Base-by-base conservation (phyloP, 441 rosid species). In the Erodium moschatum region DNA sequence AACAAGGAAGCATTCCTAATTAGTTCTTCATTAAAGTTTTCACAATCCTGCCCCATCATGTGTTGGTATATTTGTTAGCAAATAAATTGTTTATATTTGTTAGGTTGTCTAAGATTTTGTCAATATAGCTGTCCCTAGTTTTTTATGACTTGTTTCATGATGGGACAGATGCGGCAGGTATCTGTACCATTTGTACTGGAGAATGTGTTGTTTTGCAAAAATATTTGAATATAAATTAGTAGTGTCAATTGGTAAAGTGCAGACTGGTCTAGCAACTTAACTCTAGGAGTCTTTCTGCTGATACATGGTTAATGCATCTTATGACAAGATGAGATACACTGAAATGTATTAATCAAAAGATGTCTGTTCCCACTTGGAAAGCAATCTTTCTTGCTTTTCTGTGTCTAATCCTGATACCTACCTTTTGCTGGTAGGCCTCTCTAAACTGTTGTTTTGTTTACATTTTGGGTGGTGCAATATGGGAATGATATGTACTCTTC, bases 251-350 rank as follows among this genome's bases (percentile, higher is more conserved):
- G 11, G 63, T 20, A 58, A 44, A 46, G 63, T 58, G 63, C 29
- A 20, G 63, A 58, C 44, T 40, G 12, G 31, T 60, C n/a, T 60
- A 60, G 64, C 64, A 60, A 60, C 20, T 60, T 60, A 60, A 60
- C n/a, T 21, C 31, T 60, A 21, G 31, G n/a, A 60, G 13, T 60
- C 31, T 20, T 21, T 21, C n/a, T 10, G 64, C 31, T 60, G 31
- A 60, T 20, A 60, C 6, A 4, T 21, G 64, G 31, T 24, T 60
- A 24, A 60, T 60, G 33, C 64, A 60, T 60, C 31, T 60, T 19
- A 60, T 21, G 33, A 21, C 44, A 40, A 40, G 44, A 40, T 40
- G 44, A 40, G 44, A 40, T 40, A 6, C 44, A 40, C 44, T 40
- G 44, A 6, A 40, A 40, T 40, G 44, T 40, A 8, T 7, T 40